Conservation (phyloP, 768 basidiomycete species). For the Clitopilus hobsonii region DNA sequence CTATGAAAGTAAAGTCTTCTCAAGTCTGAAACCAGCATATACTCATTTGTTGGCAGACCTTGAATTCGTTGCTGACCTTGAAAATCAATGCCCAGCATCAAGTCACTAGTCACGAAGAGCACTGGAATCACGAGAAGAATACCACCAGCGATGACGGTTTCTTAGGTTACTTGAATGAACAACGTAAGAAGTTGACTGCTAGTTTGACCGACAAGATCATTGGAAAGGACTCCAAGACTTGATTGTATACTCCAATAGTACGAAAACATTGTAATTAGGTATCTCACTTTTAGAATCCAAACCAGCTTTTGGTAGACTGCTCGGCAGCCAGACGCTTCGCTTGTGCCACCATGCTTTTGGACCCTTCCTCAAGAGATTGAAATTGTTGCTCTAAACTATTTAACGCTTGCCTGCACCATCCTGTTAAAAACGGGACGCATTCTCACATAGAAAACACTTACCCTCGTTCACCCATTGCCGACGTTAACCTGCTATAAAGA, state of each 20-base stretch:
- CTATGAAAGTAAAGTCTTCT: constrained; percentile 30
- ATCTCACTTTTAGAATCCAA: constrained; percentile 37
- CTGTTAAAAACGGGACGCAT: not conserved
- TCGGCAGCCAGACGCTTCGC: constrained; percentile 61
- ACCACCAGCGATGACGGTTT: constrained; percentile 35
- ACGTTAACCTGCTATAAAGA: constrained; percentile 42
- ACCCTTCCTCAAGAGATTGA: constrained; percentile 60
- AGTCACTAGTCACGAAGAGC: constrained; percentile 34
- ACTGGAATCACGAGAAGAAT: constrained; percentile 39
- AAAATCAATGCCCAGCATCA: constrained; percentile 31
- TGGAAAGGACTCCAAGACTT: constrained; percentile 11
- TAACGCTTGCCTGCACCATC: constrained; percentile 58
- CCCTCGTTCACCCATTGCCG: constrained; percentile 63
- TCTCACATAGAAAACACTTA: constrained; percentile 20
- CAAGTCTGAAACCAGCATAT: not conserved
- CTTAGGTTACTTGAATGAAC: constrained; percentile 38
- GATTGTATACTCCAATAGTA: not conserved
- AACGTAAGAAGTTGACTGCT: constrained; percentile 37
- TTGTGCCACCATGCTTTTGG: constrained; percentile 62
- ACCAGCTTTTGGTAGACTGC: constrained; percentile 64
- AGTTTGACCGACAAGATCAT: constrained; percentile 28
- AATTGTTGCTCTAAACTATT: constrained; percentile 59
- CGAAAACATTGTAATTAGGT: not conserved
- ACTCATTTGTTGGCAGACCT: constrained; percentile 14
- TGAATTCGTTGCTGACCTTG: constrained; percentile 39